These are phyloP conservation scores for Peronospora belbahrii DNA, from an alignment of 352 stramenopile genomes.

Conservation along the genomic window DNA sequence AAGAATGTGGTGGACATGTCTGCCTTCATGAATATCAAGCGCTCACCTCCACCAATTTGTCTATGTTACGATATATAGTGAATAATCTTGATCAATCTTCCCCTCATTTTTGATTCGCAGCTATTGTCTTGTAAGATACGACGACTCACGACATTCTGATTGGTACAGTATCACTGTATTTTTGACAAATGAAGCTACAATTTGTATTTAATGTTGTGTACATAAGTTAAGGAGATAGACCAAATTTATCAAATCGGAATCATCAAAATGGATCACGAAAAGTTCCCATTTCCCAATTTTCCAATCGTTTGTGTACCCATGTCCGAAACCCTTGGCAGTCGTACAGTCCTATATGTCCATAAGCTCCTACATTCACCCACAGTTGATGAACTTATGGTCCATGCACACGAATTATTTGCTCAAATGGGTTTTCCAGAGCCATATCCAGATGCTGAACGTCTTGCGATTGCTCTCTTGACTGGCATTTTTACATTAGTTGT, in stretches of 20 bases:
- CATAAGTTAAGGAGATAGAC: too few relatives aligned
- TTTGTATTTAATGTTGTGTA: too few relatives aligned
- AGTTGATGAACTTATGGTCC: constrained; percentile 58
- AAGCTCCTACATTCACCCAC: constrained; percentile 70
- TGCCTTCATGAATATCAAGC: background rate
- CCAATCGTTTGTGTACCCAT: constrained; percentile 17
- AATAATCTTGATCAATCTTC: constrained; percentile 7
- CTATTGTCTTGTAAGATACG: background rate
- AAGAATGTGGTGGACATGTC: background rate
- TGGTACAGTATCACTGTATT: too few relatives aligned
- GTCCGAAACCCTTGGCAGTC: constrained; percentile 44
- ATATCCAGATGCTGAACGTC: constrained; percentile 78
- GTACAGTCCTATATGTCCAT: constrained; percentile 66
- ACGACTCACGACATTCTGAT: too few relatives aligned
- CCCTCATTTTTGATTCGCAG: constrained; percentile 11
- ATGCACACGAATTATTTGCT: constrained; percentile 63
- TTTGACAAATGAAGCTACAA: too few relatives aligned
- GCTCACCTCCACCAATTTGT: constrained; percentile 33
- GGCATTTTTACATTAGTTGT: constrained; percentile 73
- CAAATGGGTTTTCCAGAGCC: constrained; percentile 68
- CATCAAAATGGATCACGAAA: too few relatives aligned
- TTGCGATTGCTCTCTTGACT: constrained; percentile 75
- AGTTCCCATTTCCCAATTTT: background rate
- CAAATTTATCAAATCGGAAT: too few relatives aligned
- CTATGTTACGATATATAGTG: too few relatives aligned